Percentiles rank a stretch among this genome's conserved stretches.
These are phyloP conservation scores for Epichloe hybrida DNA, from an alignment of 2,329 filamentous ascomycete species.

Conservation along the genomic window DNA sequence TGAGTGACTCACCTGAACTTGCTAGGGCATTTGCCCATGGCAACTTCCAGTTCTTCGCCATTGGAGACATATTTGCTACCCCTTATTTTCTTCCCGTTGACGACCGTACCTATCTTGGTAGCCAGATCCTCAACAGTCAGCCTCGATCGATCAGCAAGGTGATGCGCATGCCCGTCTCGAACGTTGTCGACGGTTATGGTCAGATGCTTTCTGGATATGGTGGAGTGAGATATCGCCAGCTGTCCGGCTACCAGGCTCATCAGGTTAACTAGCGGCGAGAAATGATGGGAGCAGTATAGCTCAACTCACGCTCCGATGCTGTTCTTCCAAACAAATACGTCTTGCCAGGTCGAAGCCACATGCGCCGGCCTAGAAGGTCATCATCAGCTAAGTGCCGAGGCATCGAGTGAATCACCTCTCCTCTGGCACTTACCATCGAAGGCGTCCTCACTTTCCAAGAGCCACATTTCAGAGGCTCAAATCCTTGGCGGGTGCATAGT, in stretches of 20 bases:
- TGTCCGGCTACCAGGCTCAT: conserved; percentile 38
- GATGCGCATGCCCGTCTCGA: conserved; percentile 49
- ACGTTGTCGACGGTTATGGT: conserved; percentile 59
- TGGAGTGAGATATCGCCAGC: conserved; percentile 61
- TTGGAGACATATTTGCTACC: conserved; percentile 45
- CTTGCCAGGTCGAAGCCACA: conserved; percentile 80
- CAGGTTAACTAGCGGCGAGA: neutral
- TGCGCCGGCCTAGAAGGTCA: conserved; percentile 28
- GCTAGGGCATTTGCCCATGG: conserved; percentile 56
- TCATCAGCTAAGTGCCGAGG: conserved; percentile 2
- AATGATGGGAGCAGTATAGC: neutral
- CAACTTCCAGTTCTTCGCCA: conserved; percentile 42
- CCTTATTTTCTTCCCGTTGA: conserved; percentile 61
- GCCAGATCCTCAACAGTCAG: conserved; percentile 64
- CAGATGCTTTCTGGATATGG: conserved; percentile 80
- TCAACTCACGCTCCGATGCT: conserved; percentile 43
- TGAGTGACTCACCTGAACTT: conserved; percentile 37
- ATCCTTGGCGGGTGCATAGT: neutral
- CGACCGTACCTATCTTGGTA: conserved; percentile 71
- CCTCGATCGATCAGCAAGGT: conserved; percentile 50
- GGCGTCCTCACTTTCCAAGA: conserved; percentile 44
- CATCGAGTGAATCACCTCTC: neutral
- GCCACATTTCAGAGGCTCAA: conserved; percentile 39
- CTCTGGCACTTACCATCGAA: conserved; percentile 27
- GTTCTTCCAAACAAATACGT: conserved; percentile 78